These are phyloP conservation scores for Talaromyces verruculosus DNA, from an alignment of 2,329 filamentous ascomycete genomes.

Conservation along the genomic window DNA sequence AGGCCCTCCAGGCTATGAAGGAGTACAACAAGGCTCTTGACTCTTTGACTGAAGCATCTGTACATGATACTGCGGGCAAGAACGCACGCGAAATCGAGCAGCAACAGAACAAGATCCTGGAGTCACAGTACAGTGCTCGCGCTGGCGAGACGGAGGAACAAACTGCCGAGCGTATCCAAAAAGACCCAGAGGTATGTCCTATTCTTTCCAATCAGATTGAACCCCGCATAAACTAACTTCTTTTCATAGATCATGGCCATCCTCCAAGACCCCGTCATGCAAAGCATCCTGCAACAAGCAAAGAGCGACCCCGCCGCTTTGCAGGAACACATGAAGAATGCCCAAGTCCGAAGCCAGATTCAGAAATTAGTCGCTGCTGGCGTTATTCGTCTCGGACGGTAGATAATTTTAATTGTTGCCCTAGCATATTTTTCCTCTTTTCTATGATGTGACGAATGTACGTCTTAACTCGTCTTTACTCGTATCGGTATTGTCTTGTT, in stretches of 20 bases:
- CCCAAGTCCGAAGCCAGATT: conserved; percentile 79
- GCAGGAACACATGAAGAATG: conserved; percentile 96
- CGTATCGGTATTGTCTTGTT: background rate
- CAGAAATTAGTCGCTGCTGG: conserved; percentile 93
- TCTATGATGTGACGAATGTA: conserved; percentile 14
- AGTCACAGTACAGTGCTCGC: conserved; percentile 83
- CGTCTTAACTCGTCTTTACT: background rate
- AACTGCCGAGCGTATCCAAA: conserved; percentile 85
- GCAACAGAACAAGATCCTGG: conserved; percentile 88
- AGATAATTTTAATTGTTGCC: background rate
- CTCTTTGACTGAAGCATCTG: conserved; percentile 75
- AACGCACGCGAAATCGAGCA: conserved; percentile 90
- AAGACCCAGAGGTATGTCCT: conserved; percentile 77
- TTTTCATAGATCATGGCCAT: conserved; percentile 71
- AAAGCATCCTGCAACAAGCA: conserved; percentile 93
- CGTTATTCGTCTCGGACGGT: conserved; percentile 75
- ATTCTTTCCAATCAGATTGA: background rate
- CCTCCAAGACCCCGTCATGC: conserved; percentile 96
- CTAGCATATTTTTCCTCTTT: background rate
- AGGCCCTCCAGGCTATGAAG: conserved; percentile 95
- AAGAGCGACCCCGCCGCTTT: conserved; percentile 89
- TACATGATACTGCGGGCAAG: conserved; percentile 74
- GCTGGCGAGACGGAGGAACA: conserved; percentile 96
- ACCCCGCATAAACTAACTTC: conserved; percentile 6
- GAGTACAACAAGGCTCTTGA: conserved; percentile 96